Percentiles rank a stretch among this genome's conserved stretches.
phyloP scores from a whole-genome alignment of 2,329 filamentous ascomycete genomes.

The Leptodontidium sp. region DNA sequence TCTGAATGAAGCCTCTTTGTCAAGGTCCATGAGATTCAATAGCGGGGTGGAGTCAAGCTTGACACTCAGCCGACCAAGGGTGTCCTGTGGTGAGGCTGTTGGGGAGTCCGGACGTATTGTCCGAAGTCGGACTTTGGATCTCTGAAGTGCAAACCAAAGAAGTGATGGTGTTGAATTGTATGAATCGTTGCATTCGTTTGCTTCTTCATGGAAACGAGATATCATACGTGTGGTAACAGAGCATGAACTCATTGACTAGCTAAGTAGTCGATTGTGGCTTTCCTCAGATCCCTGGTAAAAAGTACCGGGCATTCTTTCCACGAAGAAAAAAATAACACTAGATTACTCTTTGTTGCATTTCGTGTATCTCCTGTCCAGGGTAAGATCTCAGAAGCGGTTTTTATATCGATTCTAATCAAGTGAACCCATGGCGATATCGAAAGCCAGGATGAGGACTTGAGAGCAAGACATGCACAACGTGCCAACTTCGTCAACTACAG shows the following conservation, averaged over 20 bases:
- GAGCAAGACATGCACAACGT: neutral
- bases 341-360: conserved; percentile 4
- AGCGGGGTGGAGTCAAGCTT: neutral
- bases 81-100: neutral
- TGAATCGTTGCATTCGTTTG: neutral
- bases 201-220: neutral
- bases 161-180: neutral
- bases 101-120: neutral
- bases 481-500: neutral
- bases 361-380: neutral
- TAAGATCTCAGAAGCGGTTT: neutral
- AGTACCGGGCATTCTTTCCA: neutral
- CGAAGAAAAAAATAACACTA: neutral
- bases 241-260: too few species aligned
- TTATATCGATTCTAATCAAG: neutral
- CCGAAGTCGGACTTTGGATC: neutral
- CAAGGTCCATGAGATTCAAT: neutral
- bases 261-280: neutral
- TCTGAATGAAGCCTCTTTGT: neutral
- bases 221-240: neutral
- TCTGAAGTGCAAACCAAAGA: neutral
- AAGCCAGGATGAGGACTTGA: neutral
- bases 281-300: neutral
- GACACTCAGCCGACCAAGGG: neutral
- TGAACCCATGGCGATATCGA: neutral